Evolutionary conservation across 208 protist species (phyloP), one percentile per base, ranked within the genome.

Genomic region (Balamuthia mandrillaris): DNA sequence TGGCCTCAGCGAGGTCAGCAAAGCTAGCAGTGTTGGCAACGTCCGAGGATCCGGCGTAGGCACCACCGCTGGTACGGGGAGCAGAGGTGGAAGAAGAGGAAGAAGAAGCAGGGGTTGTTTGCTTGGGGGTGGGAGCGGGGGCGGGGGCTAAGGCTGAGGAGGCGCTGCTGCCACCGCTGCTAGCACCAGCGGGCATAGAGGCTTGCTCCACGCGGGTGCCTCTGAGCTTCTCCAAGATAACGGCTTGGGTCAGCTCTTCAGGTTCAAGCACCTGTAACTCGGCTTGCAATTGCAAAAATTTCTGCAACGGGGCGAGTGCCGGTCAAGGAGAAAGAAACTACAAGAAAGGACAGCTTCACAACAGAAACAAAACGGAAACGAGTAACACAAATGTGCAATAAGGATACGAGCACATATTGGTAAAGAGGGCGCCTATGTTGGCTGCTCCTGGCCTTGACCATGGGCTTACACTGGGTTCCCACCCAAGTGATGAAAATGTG

Each of bases 401-500:
- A 24, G 24, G 44, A 21, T 51, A 83, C 75, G 9, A 70, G 37
- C 18, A 27, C 58, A 52, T 70, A 83, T 70, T 83, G 58, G 75
- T 83, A 83, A 29, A 83, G 10, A 27, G 58, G 52, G n/a, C 58
- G 56, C 18, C 75, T 45, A 44, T 83, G 75, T 44, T 83, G 75
- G 0, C 51, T 65, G 41, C 51, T 65, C 58, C 54, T 70, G 37
- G 75, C 75, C 58, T 83, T 83, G 52, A 70, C 7, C 75, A 68
- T 68, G 52, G 75, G 75, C 58, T 83, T 83, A 41, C 52, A 63
- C 41, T 63, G 47, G 58, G 75, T 83, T n/a, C 75, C 75, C 24
- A 83, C 75, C 75, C 75, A 83, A 18, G 75, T 83, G 58, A 83
- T 83, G 75, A 83, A 83, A 41, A 68, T 68, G 10, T 65, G 39